Percentiles rank a stretch among this genome's conserved stretches.
Conservation (phyloP, 2,329 filamentous ascomycete species). For the Sphaceloma murrayae region DNA sequence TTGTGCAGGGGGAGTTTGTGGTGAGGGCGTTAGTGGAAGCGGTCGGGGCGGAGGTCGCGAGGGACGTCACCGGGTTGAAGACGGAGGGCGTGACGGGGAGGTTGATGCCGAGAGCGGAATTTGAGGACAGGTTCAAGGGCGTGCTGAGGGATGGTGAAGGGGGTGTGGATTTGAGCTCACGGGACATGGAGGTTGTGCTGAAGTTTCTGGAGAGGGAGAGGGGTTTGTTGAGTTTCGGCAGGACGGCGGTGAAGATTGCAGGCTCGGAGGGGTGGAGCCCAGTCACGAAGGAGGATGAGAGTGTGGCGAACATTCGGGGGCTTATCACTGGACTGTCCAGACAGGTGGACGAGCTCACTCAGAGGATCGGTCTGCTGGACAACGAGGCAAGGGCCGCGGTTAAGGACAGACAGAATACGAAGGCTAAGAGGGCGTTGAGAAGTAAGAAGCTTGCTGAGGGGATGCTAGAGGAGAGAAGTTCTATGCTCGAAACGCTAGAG, state of each 20-base stretch:
- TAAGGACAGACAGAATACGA: constrained; percentile 58
- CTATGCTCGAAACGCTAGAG: constrained; percentile 71
- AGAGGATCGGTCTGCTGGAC: constrained; percentile 42
- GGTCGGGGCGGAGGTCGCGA: neutral
- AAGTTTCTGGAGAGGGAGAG: constrained; percentile 42
- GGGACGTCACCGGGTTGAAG: neutral
- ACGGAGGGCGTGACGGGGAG: neutral
- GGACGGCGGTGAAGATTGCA: constrained; percentile 63
- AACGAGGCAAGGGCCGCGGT: constrained; percentile 60
- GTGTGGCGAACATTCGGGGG: constrained; percentile 69
- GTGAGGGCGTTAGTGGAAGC: constrained; percentile 54
- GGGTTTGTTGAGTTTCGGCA: constrained; percentile 25
- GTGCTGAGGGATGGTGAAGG: neutral
- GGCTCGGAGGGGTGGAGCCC: constrained; percentile 30
- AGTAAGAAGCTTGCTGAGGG: constrained; percentile 74
- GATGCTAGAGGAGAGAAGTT: constrained; percentile 60
- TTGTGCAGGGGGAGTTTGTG: constrained; percentile 56
- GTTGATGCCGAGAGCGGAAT: constrained; percentile 1
- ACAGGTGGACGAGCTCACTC: constrained; percentile 56
- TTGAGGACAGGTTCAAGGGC: neutral
- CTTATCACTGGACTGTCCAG: constrained; percentile 58
- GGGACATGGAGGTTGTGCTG: constrained; percentile 36
- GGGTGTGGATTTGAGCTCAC: constrained; percentile 29
- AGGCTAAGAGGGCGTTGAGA: constrained; percentile 68
- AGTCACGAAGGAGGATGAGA: constrained; percentile 68